Evolutionary conservation across 2,329 filamentous ascomycete genomes (phyloP).

Genomic region (Colletotrichum melonis): DNA sequence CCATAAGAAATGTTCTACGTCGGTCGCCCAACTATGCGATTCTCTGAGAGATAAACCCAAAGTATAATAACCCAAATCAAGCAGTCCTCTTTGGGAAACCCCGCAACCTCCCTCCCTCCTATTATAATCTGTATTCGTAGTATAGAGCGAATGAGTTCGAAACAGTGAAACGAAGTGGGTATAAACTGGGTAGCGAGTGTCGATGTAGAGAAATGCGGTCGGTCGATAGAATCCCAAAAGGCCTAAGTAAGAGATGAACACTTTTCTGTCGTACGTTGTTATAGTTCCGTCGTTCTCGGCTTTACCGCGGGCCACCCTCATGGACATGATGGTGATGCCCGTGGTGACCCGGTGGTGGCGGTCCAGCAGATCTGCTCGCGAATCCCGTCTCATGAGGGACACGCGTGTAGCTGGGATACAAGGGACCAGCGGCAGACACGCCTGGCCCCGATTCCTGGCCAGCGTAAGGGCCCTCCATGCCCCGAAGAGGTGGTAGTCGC

Average conservation of each 20-base stretch:
- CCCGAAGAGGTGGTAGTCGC: conserved; percentile 60
- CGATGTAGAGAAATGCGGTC: not conserved
- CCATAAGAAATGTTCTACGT: conserved; percentile 15
- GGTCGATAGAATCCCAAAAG: not conserved
- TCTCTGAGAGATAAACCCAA: conserved; percentile 14
- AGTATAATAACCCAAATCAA: conserved; percentile 8
- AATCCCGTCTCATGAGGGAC: conserved; percentile 37
- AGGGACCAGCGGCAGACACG: conserved; percentile 19
- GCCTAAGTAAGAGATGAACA: not conserved
- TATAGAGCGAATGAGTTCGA: conserved; percentile 18
- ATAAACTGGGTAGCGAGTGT: conserved; percentile 23
- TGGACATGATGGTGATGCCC: conserved; percentile 21
- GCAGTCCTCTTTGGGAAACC: conserved; percentile 11
- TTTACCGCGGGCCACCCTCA: conserved; percentile 21
- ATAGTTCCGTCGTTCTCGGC: not conserved
- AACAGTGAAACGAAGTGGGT: conserved; percentile 28
- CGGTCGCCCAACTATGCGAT: conserved; percentile 36
- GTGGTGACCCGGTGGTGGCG: conserved; percentile 13
- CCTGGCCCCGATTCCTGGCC: conserved; percentile 10
- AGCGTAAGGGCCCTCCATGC: conserved; percentile 51
- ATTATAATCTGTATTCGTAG: conserved; percentile 30
- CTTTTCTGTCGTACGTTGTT: conserved; percentile 24
- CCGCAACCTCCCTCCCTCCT: not conserved
- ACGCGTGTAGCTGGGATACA: conserved; percentile 33
- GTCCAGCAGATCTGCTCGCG: conserved; percentile 25